A percentile compares a stretch with the other conserved stretches of the same genome.
Conservation (phyloP, 2,329 filamentous ascomycete genomes). For the Fusarium transvaalense region DNA sequence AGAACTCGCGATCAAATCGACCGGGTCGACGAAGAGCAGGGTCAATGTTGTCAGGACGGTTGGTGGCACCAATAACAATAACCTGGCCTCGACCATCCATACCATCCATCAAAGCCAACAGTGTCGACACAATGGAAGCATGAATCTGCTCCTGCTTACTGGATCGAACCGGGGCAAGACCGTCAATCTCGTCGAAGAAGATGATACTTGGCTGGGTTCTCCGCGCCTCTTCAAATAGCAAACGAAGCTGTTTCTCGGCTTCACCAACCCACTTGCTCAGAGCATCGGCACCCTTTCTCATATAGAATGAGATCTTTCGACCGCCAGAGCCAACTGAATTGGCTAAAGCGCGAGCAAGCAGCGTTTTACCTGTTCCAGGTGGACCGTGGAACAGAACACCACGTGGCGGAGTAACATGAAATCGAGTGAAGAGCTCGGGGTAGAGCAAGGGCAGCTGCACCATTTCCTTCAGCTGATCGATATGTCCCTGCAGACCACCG, state of each 20-base stretch:
- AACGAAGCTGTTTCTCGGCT: conserved; percentile 91
- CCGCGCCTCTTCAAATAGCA: conserved; percentile 94
- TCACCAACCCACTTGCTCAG: conserved; percentile 99
- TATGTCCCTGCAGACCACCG: conserved; percentile 91
- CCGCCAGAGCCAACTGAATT: conserved; percentile 91
- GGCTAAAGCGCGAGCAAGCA: conserved; percentile 92
- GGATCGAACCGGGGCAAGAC: conserved; percentile 92
- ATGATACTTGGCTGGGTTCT: conserved; percentile 99
- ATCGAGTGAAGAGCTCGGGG: conserved; percentile 90
- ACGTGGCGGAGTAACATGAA: conserved; percentile 92
- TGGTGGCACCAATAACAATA: conserved; percentile 98
- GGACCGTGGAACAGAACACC: conserved; percentile 97
- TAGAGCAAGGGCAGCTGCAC: conserved; percentile 94
- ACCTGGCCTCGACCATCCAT: conserved; percentile 99
- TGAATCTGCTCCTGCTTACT: conserved; percentile 99
- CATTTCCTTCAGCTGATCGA: conserved; percentile 99
- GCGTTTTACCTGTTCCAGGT: conserved; percentile 96
- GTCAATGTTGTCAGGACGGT: conserved; percentile 95
- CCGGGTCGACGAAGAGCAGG: conserved; percentile 94
- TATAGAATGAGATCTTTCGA: conserved; percentile 97
- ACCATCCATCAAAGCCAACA: conserved; percentile 95
- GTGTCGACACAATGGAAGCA: conserved; percentile 93
- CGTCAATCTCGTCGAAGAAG: conserved; percentile 99
- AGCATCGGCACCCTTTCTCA: conserved; percentile 98
- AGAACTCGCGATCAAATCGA: conserved; percentile 97